phyloP scores from a whole-genome alignment of 2,329 filamentous ascomycete species.

The Neonectria magnoliae region DNA sequence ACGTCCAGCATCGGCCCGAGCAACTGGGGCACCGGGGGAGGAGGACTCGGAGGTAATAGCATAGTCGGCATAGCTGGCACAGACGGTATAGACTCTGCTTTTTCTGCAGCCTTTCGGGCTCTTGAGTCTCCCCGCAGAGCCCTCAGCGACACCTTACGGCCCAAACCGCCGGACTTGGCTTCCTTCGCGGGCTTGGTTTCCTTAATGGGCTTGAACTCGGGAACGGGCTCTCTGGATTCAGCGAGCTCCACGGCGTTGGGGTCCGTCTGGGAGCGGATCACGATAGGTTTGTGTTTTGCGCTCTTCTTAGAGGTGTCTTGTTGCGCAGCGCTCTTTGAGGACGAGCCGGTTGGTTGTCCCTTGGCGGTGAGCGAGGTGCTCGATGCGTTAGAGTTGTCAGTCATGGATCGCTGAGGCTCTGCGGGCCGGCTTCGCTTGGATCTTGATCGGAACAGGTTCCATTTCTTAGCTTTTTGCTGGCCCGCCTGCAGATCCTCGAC shows the following conservation, averaged over 20 bases:
- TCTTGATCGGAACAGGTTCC: slow-evolving; percentile 65
- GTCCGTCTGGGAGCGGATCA: slow-evolving; percentile 56
- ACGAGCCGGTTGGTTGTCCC: slow-evolving; percentile 11
- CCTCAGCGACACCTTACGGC: slow-evolving; percentile 41
- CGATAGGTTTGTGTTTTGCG: slow-evolving; percentile 55
- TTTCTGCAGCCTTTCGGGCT: slow-evolving; percentile 33
- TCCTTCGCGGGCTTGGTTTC: slow-evolving; percentile 29
- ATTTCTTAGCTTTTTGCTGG: slow-evolving; percentile 62
- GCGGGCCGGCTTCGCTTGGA: slow-evolving; percentile 44
- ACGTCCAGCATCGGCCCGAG: slow-evolving; percentile 68
- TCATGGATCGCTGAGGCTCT: slow-evolving; percentile 38
- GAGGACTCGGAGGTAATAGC: slow-evolving; percentile 25
- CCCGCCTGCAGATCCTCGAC: slow-evolving; percentile 42
- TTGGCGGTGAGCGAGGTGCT: slow-evolving; percentile 31
- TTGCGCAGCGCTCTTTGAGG: slow-evolving; percentile 13
- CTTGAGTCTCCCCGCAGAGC: slow-evolving; percentile 37
- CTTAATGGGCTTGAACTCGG: slow-evolving; percentile 8
- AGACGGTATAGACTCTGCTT: slow-evolving; percentile 19
- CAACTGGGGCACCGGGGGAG: slow-evolving; percentile 32
- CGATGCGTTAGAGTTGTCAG: slow-evolving; percentile 37
- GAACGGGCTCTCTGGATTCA: slow-evolving; percentile 19
- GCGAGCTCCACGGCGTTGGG: slow-evolving; percentile 43
- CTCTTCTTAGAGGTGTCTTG: slow-evolving; percentile 26
- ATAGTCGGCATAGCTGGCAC: not conserved
- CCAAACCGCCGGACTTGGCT: slow-evolving; percentile 35